These are phyloP conservation scores for Lichtheimia ornata DNA, from an alignment of 371 early-diverging fungal species.

Conservation along the genomic window DNA sequence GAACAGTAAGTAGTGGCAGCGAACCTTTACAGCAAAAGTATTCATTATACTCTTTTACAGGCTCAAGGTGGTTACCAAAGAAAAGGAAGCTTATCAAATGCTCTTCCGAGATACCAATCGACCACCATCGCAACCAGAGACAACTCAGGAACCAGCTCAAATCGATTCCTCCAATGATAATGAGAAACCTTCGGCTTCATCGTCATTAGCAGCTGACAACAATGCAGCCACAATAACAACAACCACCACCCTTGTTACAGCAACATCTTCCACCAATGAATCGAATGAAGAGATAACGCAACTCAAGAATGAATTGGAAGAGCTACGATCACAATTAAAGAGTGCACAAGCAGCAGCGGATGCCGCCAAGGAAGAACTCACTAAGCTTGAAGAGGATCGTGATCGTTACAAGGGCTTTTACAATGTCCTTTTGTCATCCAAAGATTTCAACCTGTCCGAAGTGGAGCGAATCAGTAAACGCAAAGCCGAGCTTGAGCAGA, in stretches of 20 bases:
- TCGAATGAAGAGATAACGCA: background rate
- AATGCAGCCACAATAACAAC: background rate
- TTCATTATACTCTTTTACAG: background rate
- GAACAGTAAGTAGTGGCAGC: too few species aligned
- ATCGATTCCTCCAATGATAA: too few species aligned
- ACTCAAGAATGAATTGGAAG: background rate
- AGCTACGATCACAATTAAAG: background rate
- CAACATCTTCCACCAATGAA: background rate
- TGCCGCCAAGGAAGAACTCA: background rate
- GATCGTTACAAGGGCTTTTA: background rate
- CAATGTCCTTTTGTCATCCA: background rate
- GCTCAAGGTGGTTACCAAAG: background rate
- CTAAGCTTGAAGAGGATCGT: background rate
- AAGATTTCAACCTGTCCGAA: background rate
- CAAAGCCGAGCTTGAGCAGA: background rate
- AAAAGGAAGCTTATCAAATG: conserved; percentile 1
- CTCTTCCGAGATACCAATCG: background rate
- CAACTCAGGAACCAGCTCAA: too few species aligned
- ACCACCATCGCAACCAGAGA: background rate
- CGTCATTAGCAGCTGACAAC: background rate
- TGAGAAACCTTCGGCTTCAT: background rate
- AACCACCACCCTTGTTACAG: background rate
- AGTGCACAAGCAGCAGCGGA: background rate
- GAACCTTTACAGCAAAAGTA: too few species aligned
- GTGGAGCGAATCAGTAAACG: background rate